Base-by-base conservation (phyloP, 768 basidiomycete species). In the Butyriboletus loyo region DNA sequence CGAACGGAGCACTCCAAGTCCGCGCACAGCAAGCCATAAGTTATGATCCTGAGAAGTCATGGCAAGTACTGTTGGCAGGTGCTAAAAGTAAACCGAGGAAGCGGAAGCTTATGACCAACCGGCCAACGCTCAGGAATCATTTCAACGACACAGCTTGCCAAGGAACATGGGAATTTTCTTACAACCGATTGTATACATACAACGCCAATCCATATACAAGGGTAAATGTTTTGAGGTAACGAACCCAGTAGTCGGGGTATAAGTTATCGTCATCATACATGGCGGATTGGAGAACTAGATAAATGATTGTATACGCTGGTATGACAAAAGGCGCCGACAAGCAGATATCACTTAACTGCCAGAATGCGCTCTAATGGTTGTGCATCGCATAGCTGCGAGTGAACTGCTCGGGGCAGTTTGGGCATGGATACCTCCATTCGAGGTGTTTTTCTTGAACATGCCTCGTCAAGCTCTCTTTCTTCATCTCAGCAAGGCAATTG, bases 371-470 rank as follows among this genome's bases (percentile, higher is more conserved):
- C n/a, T 52, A 30, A 28, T 69, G 67, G 3, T 7, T 25, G 10
- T 50, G 48, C 35, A 58, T 45, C 13, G 65, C 61, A 25, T 69
- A 5, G 46, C 15, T 45, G 24, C 69, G 67, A 4, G 65, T 63
- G 49, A 68, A 68, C 28, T 32, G 44, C 14, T 62, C 60, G 4
- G 24, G 3, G 31, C 69, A 71, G 15, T 41, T 14, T 8, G 54
- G 42, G 49, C 67, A 69, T 5, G 9, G 0, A 25, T 56, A 49
- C 34, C 15, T 60, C 21, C 42, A 34, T 40, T 57, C 54, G 19
- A 69, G 56, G 22, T 69, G 67, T 25, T 25, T 56, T 37, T 69
- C 67, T 22, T 55, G 55, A 13, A 69, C 41, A n/a, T 71, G 67
- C 14, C 69, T 56, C 28, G 46, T 28, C 17, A 69, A 22, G 21